phyloP scores from a whole-genome alignment of 768 basidiomycete genomes.

The Pleurotus pulmonarius region DNA sequence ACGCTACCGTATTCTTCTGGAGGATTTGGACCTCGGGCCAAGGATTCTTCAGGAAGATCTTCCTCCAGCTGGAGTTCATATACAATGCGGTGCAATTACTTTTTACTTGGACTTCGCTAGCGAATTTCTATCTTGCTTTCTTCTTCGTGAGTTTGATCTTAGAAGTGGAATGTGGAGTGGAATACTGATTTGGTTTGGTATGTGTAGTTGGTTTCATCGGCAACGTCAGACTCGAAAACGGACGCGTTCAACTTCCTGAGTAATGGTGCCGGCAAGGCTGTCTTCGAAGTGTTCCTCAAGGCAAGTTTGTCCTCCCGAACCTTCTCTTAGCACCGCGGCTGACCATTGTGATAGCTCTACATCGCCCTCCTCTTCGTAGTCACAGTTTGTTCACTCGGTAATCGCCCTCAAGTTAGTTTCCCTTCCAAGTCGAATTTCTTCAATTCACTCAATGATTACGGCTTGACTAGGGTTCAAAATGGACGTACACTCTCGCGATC shows the following conservation, averaged over 20 bases:
- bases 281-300: slow-evolving; percentile 75
- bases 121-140: slow-evolving; percentile 93
- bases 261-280: slow-evolving; percentile 62
- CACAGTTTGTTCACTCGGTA: slow-evolving; percentile 85
- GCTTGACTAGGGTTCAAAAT: slow-evolving; percentile 66
- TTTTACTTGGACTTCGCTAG: slow-evolving; percentile 92
- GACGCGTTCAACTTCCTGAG: slow-evolving; percentile 86
- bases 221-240: slow-evolving; percentile 48
- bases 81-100: slow-evolving; percentile 88
- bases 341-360: slow-evolving; percentile 44
- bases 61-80: slow-evolving; percentile 82
- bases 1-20: slow-evolving; percentile 86
- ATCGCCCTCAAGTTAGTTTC: slow-evolving; percentile 63
- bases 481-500: slow-evolving; percentile 76
- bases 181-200: slow-evolving; percentile 6
- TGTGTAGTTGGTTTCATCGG: slow-evolving; percentile 71
- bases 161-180: not conserved
- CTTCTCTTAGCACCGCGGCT: not conserved
- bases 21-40: slow-evolving; percentile 93
- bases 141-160: slow-evolving; percentile 70
- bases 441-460: not conserved
- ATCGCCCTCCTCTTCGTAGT: slow-evolving; percentile 81
- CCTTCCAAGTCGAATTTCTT: not conserved
- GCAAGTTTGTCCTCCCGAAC: not conserved
- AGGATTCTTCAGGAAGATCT: slow-evolving; percentile 76